Evolutionary conservation across 495 filamentous ascomycete genomes (phyloP).

Genomic region (Penicillium lagena): DNA sequence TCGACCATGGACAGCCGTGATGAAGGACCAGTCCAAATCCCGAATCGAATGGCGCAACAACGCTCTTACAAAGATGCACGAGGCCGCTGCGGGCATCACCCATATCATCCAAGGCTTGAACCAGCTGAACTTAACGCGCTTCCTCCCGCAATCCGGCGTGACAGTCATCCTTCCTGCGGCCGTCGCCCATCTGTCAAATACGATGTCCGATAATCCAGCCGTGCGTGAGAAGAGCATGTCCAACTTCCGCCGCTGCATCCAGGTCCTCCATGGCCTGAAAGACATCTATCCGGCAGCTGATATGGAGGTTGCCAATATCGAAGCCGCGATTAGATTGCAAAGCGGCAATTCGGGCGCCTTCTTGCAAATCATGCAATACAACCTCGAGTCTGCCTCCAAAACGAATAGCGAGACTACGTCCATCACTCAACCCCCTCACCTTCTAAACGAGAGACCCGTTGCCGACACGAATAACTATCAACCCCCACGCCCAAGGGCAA

Average conservation of each 20-base stretch:
- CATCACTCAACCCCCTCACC: constrained; percentile 1
- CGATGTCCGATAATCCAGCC: constrained; percentile 63
- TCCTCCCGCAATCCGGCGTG: constrained; percentile 76
- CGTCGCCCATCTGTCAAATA: constrained; percentile 80
- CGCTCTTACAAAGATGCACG: constrained; percentile 66
- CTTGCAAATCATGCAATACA: constrained; percentile 32
- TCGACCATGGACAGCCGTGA: constrained; percentile 64
- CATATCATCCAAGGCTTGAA: constrained; percentile 66
- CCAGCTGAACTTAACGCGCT: constrained; percentile 60
- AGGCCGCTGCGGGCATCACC: constrained; percentile 71
- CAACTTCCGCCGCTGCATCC: constrained; percentile 75
- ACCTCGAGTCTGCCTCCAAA: constrained; percentile 12
- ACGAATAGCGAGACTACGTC: constrained; percentile 10
- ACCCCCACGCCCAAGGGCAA: neutral
- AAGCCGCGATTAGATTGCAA: constrained; percentile 63
- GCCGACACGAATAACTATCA: neutral
- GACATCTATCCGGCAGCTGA: constrained; percentile 81
- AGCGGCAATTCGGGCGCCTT: constrained; percentile 24
- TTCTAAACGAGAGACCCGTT: neutral
- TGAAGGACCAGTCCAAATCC: constrained; percentile 39
- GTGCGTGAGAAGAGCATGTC: constrained; percentile 58
- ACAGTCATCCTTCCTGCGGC: constrained; percentile 82
- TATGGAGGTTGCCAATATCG: constrained; percentile 71
- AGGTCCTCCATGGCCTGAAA: constrained; percentile 67
- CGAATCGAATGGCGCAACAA: constrained; percentile 31